phyloP scores from a whole-genome alignment of 1,284 basidiomycete species.

The Sanghuangporus weigelae region DNA sequence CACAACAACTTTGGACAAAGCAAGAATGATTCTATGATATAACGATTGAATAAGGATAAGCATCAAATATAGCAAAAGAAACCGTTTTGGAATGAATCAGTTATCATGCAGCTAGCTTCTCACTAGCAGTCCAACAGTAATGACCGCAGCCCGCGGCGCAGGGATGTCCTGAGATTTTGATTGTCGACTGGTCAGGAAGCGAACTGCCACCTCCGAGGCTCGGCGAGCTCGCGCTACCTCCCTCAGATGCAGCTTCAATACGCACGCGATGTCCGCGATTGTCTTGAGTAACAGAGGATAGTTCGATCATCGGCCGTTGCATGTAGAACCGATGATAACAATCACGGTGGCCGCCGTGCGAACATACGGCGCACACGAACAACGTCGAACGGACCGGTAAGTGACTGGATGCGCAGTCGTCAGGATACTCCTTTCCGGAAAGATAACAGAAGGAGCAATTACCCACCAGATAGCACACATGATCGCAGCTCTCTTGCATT shows the following conservation, averaged over 20 bases:
- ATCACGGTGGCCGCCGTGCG: slow-evolving; percentile 70
- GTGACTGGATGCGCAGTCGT: slow-evolving; percentile 39
- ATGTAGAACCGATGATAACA: slow-evolving; percentile 66
- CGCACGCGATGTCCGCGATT: slow-evolving; percentile 7
- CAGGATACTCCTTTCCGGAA: not conserved
- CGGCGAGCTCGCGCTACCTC: not conserved
- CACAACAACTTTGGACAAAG: not conserved
- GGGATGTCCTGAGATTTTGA: slow-evolving; percentile 37
- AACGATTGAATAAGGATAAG: not conserved
- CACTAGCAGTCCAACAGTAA: slow-evolving; percentile 45
- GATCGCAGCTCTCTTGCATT: slow-evolving; percentile 45
- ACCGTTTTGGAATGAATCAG: not conserved
- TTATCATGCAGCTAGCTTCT: not conserved
- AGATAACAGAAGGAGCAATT: not conserved
- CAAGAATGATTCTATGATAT: not conserved
- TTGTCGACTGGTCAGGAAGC: slow-evolving; percentile 1
- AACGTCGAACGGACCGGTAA: slow-evolving; percentile 64
- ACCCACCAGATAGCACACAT: slow-evolving; percentile 69
- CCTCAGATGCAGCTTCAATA: not conserved
- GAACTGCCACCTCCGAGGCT: not conserved
- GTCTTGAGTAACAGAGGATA: slow-evolving; percentile 21
- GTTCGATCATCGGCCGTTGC: slow-evolving; percentile 44
- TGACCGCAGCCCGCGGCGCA: slow-evolving; percentile 68
- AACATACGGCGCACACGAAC: slow-evolving; percentile 67
- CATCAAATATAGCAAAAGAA: not conserved